Percentiles rank a stretch among this genome's conserved stretches.
These are phyloP conservation scores for Suillus bovinus DNA, from an alignment of 768 basidiomycete genomes.

Conservation along the genomic window DNA sequence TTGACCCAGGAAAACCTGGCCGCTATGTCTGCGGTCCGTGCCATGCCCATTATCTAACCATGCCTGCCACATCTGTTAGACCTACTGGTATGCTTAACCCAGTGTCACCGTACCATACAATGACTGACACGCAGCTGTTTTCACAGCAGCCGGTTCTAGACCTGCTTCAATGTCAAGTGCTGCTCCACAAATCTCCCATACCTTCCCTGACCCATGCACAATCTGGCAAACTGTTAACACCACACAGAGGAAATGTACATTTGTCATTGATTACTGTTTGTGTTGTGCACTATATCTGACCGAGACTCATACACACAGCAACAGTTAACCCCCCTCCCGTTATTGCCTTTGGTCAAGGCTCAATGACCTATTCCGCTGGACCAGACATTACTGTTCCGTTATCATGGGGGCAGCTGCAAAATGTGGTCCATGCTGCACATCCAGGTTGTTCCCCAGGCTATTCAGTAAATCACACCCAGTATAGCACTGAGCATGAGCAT, in stretches of 20 bases:
- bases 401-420: background rate
- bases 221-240: constrained; percentile 4
- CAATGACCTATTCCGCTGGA: background rate
- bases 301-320: background rate
- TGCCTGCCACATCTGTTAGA: background rate
- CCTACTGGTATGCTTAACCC: too few species aligned
- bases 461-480: constrained; percentile 3
- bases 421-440: too few species aligned
- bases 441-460: background rate
- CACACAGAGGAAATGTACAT: background rate
- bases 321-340: constrained; percentile 6
- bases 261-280: too few species aligned
- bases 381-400: background rate
- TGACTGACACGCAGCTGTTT: background rate
- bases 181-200: background rate
- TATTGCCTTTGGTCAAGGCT: background rate
- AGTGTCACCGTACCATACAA: too few species aligned
- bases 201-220: background rate
- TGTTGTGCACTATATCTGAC: background rate
- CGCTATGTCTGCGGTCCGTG: background rate
- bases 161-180: too few species aligned
- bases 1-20: background rate
- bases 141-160: too few species aligned
- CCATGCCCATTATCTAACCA: background rate
- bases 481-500: background rate